Evolutionary conservation across 1,284 basidiomycete species (phyloP), one percentile per base, ranked within the genome.

Genomic region (Polyporus tsugae): DNA sequence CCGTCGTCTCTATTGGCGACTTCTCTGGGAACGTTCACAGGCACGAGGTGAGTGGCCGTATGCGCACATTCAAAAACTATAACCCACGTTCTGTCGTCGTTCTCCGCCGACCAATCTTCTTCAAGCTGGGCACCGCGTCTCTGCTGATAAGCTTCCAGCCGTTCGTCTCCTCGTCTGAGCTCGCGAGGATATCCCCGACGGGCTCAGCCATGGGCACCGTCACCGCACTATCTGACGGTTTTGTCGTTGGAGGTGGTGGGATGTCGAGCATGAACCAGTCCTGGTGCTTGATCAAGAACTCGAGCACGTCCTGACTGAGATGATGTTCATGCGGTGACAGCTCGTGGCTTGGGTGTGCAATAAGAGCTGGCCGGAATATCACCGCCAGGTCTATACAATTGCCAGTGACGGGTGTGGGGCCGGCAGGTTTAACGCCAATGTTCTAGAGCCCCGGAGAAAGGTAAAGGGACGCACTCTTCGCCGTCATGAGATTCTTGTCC

Each of bases 401-500:
- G 42, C 29, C 46, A 39, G 46, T 41, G 44, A 22, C 17, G 55
- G 29, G 41, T 55, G 5, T 29, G 36, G 25, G 36, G n/a, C 5
- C 49, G 58, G 15, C 35, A 25, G 35, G 35, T 52, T 63, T 19
- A 62, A 33, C 15, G 39, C 42, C 42, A 25, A 7, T 60, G 29
- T 57, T 13, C 44, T 60, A n/a, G 58, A 41, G 10, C 41, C 15
- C 19, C 25, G 61, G 19, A 36, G 39, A 53, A 33, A 29, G 49
- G 46, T 69, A 55, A 41, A 44, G 38, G 19, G 39, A 84, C 93
- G 77, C 73, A 97, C 95, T 99, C 69, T 93, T 88, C 17, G 97
- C 93, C 1, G 93, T 97, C 97, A 99, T 99, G 59, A 97, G 84
- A 78, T 99, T 99, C 83, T 93, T 94, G 74, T 96, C 93, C 35